phyloP scores from a whole-genome alignment of 139 green algal genomes.

The Tetradesmus obliquus region DNA sequence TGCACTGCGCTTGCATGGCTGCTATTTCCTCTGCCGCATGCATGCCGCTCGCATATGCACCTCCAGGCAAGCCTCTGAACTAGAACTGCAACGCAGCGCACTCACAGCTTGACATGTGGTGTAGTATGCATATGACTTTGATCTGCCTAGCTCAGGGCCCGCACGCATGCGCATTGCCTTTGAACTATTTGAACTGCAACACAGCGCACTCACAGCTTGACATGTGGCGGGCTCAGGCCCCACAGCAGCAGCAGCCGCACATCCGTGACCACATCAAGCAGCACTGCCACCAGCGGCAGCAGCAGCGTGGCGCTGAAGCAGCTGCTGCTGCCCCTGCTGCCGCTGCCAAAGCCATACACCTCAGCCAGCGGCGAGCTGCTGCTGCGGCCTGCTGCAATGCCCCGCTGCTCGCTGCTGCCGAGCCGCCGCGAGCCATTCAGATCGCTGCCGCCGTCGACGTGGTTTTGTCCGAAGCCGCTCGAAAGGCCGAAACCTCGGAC shows the following conservation, averaged over 20 bases:
- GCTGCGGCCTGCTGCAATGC: background rate
- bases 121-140: background rate
- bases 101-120: constrained; percentile 30
- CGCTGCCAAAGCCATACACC: background rate
- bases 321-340: constrained; percentile 1
- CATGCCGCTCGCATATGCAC: too few species aligned
- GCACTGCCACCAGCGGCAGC: constrained; percentile 13
- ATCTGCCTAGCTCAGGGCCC: background rate
- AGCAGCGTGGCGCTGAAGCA: constrained; percentile 19
- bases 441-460: background rate
- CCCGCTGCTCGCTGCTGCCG: background rate
- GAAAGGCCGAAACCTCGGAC: background rate
- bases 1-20: too few species aligned
- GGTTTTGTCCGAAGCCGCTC: background rate
- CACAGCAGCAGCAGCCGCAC: constrained; percentile 33
- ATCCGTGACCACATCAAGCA: constrained; percentile 13
- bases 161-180: too few species aligned
- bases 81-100: background rate
- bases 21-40: too few species aligned
- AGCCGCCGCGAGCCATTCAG: background rate
- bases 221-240: constrained; percentile 5
- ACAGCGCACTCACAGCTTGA: constrained; percentile 21
- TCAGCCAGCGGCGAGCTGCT: background rate
- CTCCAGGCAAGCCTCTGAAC: too few species aligned
- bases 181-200: background rate